A percentile compares a stretch with the other conserved stretches of the same genome.
Conservation (phyloP, 305 asterid species). For the Striga hermonthica region DNA sequence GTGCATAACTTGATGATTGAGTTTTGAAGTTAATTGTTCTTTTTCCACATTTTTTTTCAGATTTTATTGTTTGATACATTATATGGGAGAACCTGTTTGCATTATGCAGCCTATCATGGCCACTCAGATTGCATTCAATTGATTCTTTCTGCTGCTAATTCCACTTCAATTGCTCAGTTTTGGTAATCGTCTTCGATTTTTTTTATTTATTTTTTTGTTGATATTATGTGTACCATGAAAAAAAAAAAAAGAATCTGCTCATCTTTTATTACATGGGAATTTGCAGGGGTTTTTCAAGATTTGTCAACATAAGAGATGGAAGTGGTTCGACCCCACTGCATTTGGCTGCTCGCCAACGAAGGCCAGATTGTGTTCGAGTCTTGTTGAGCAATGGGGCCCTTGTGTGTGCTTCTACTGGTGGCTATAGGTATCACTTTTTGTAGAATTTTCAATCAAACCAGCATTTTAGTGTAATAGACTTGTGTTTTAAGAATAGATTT, state of each 20-base stretch:
- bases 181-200: conserved; percentile 43
- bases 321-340: conserved; percentile 86
- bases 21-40: too few species aligned
- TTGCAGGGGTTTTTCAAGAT: conserved; percentile 82
- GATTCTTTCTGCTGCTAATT: conserved; percentile 67
- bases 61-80: conserved; percentile 71
- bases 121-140: conserved; percentile 67
- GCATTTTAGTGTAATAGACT: conserved; percentile 7
- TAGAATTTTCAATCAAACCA: neutral
- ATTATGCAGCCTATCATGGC: conserved; percentile 86
- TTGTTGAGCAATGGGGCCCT: conserved; percentile 75
- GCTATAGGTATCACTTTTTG: conserved; percentile 48
- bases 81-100: conserved; percentile 76
- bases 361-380: conserved; percentile 55
- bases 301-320: conserved; percentile 74
- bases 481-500: conserved; percentile 14
- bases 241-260: neutral
- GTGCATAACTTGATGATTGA: conserved; percentile 11
- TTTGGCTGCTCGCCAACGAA: conserved; percentile 71
- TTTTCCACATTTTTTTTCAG: conserved; percentile 33
- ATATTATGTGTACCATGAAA: neutral
- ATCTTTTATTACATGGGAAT: conserved; percentile 23
- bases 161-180: conserved; percentile 62
- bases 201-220: too few species aligned
- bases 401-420: conserved; percentile 69